Percentiles rank a stretch among this genome's conserved stretches.
These are phyloP conservation scores for Ashbya aceris DNA, from an alignment of 1,139 yeast genomes.

Conservation along the genomic window DNA sequence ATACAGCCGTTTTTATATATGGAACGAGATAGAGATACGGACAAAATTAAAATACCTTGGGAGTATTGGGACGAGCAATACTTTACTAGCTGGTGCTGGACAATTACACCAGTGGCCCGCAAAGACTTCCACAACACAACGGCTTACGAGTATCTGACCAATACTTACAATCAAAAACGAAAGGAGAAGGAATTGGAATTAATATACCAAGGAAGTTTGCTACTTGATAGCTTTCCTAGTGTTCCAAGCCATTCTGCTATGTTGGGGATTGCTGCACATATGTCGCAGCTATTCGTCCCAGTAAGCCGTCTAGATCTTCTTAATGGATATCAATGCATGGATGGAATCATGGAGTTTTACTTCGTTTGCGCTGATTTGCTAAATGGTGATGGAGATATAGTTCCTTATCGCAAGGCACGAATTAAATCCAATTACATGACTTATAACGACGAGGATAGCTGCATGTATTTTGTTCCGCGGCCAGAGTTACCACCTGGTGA, in stretches of 20 bases:
- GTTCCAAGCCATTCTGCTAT: constrained; percentile 12
- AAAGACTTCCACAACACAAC: constrained; percentile 16
- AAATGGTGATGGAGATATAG: not conserved
- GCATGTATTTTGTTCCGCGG: not conserved
- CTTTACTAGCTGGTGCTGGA: constrained; percentile 3
- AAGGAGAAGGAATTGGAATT: constrained; percentile 15
- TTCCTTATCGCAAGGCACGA: not conserved
- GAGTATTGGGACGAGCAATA: constrained; percentile 3
- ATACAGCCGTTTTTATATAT: not conserved
- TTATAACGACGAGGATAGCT: not conserved
- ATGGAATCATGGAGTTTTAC: not conserved
- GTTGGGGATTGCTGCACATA: constrained; percentile 20
- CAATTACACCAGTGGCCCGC: not conserved
- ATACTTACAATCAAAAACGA: constrained; percentile 15
- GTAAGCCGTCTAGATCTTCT: constrained; percentile 4
- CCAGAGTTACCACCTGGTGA: not conserved
- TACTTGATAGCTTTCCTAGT: constrained; percentile 14
- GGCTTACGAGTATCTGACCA: constrained; percentile 17
- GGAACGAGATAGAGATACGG: not conserved
- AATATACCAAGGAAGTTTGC: constrained; percentile 15
- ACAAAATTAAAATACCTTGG: constrained; percentile 1
- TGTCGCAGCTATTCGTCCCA: constrained; percentile 24
- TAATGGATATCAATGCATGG: not conserved
- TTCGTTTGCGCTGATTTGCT: not conserved
- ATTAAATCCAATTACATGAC: not conserved